A percentile compares a stretch with the other conserved stretches of the same genome.
Evolutionary conservation across 805 yeast species (phyloP).

Genomic region (Saturnispora ahearnii): DNA sequence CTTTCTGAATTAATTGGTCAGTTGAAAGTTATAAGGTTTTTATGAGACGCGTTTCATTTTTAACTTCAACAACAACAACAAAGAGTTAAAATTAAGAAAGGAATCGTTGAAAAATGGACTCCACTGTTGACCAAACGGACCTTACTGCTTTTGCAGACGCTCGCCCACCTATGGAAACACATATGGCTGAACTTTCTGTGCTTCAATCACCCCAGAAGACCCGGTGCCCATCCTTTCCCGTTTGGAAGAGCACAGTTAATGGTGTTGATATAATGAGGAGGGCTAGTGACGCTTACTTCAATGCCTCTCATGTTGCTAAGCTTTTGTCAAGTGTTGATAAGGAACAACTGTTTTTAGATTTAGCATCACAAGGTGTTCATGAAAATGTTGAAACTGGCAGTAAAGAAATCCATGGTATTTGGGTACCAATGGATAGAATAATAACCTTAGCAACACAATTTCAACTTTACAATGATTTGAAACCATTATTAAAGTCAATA

Average conservation of each 20-base stretch:
- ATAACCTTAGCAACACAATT: constrained; percentile 40
- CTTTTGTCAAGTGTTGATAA: constrained; percentile 37
- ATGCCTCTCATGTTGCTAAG: constrained; percentile 64
- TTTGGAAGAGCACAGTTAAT: constrained; percentile 49
- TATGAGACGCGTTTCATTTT: background rate
- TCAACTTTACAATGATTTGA: constrained; percentile 43
- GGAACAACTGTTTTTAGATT: background rate
- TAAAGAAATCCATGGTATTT: constrained; percentile 69
- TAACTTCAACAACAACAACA: background rate
- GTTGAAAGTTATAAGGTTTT: background rate
- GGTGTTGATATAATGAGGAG: constrained; percentile 63
- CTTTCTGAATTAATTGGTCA: background rate
- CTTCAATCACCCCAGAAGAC: background rate
- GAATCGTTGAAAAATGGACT: background rate
- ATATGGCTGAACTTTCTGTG: background rate
- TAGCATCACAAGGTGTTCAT: constrained; percentile 37
- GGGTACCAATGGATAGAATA: constrained; percentile 59
- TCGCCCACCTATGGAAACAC: background rate
- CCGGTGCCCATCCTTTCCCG: constrained; percentile 31
- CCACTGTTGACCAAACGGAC: constrained; percentile 3
- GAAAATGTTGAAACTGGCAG: constrained; percentile 70
- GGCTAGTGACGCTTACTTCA: constrained; percentile 52
- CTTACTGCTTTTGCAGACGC: background rate
- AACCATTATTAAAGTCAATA: constrained; percentile 41
- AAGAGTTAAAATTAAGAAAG: background rate